These are phyloP conservation scores for Arthrobotrys megalospora DNA, from an alignment of 2,329 filamentous ascomycete genomes.

Conservation along the genomic window DNA sequence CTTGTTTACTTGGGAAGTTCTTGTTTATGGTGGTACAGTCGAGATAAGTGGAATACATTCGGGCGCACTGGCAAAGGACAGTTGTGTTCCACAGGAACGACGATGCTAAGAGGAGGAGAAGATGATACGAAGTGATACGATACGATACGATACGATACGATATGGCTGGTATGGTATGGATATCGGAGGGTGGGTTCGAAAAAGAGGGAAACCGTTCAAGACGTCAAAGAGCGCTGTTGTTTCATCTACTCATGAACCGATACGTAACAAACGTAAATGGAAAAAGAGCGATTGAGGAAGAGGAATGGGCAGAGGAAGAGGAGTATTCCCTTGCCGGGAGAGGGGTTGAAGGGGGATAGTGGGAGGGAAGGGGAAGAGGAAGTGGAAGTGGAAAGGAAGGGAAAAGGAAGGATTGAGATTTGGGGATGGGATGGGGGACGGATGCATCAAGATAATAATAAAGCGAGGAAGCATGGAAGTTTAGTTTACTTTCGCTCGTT, in stretches of 20 bases:
- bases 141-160: constrained; percentile 8
- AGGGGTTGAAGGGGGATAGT: constrained; percentile 33
- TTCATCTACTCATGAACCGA: constrained; percentile 46
- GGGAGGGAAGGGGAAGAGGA: constrained; percentile 32
- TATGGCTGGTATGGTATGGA: neutral
- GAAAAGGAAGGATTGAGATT: constrained; percentile 33
- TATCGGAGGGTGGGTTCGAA: neutral
- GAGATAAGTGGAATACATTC: constrained; percentile 16
- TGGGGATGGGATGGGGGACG: constrained; percentile 42
- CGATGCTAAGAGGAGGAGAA: neutral
- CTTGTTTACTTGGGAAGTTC: constrained; percentile 34
- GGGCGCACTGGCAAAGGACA: neutral
- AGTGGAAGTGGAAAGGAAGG: constrained; percentile 50
- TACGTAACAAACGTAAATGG: constrained; percentile 11
- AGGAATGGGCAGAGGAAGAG: neutral
- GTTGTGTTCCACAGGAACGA: constrained; percentile 43
- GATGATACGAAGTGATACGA: neutral
- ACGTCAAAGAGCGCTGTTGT: constrained; percentile 57
- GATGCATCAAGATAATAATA: constrained; percentile 60
- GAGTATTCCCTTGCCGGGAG: constrained; percentile 37
- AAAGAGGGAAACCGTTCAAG: constrained; percentile 32
- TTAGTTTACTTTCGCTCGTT: neutral
- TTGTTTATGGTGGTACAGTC: constrained; percentile 52
- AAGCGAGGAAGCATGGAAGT: constrained; percentile 42
- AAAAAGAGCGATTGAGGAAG: constrained; percentile 44